Evolutionary conservation across 2,329 filamentous ascomycete genomes (phyloP), one percentile per base, ranked within the genome.

Genomic region (Rutstroemia sp.): DNA sequence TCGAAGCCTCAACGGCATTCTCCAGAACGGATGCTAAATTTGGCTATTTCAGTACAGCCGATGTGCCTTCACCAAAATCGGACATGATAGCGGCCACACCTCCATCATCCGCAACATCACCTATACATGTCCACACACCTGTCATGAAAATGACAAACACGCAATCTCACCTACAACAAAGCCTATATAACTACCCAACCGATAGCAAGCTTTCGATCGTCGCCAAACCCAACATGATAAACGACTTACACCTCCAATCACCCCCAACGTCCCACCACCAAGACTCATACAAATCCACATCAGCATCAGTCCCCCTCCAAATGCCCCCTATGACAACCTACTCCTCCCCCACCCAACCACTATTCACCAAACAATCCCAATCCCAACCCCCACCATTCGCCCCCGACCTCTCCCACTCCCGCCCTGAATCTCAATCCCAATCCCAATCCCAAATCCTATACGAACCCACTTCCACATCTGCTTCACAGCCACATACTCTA

Each of bases 1-100:
- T 90, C 58, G 92, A 97, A 71, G 92, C 92, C 0, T 78, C 81
- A 0, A 74, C 79, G 1, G 83, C 95, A 2, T 79, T 97, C n/a
- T 77, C 83, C 49, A 82, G 90, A 38, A 87, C 90, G 2, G 89
- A 95, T 66, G 77, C 82, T 46, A 92, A 87, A 71, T 96, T 88
- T 71, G 90, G 90, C 1, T 80, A 79, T 2, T 91, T 86, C 63
- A 82, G 74, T 51, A 69, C 67, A 16, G 62, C 67, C 4, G 68
- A 70, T 58, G 66, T 70, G 4, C 67, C 68, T 37, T 66, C 62
- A 34, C 68, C 68, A 59, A 66, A 69, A 62, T 56, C 65, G 58
- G 64, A 69, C 44, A n/a, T 67, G 47, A 54, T 67, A 47, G 63
- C 66, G 50, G 38, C 59, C 7, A 61, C 63, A 30, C 53, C 63